Base-by-base conservation (phyloP, 331 rosid genomes). In the Cucumis variabilis region DNA sequence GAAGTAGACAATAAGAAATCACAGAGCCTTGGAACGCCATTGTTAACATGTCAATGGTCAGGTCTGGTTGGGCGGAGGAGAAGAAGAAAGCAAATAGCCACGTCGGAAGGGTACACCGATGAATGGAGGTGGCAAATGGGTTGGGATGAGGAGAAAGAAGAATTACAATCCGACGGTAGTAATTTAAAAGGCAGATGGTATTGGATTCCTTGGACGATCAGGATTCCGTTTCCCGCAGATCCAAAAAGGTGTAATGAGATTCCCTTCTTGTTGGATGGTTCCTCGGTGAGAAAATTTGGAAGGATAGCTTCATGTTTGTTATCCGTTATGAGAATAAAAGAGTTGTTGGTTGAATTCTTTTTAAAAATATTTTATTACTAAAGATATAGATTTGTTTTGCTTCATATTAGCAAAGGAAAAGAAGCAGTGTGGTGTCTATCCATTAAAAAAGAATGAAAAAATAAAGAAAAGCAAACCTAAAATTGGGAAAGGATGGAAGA, bases 141-240 rank as follows among this genome's bases (percentile, higher is more conserved):
- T 50, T 9, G 9, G 16, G 20, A 76, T 11, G 20, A 76, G 17
- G 69, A 80, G 25, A 60, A 60, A 28, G 6, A 20, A 2, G 20
- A 30, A 60, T 21, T 17, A 60, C 2, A 27, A 82, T 82, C 72
- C 55, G 25, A 27, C 85, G 85, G 46, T 80, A 1, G 15, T 8
- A 15, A 50, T 80, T 80, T 16, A n/a, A 20, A 16, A 60, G 0
- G 27, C 19, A 27, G 53, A 58, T 82, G 53, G 13, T 11, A n/a
- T 82, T 60, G 21, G 51, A 82, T 60, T 81, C 70, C 68, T 58
- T 81, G 70, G 70, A 81, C 70, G 85, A 58, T 27, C 51, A 81
- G 51, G 70, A 81, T 58, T 28, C 85, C 48, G 28, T 74, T 41
- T 5, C 5, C 11, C 11, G 24, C 25, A 79, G 12, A 58, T 81